Base-by-base conservation (phyloP, 305 asterid genomes). In the Withania somnifera region DNA sequence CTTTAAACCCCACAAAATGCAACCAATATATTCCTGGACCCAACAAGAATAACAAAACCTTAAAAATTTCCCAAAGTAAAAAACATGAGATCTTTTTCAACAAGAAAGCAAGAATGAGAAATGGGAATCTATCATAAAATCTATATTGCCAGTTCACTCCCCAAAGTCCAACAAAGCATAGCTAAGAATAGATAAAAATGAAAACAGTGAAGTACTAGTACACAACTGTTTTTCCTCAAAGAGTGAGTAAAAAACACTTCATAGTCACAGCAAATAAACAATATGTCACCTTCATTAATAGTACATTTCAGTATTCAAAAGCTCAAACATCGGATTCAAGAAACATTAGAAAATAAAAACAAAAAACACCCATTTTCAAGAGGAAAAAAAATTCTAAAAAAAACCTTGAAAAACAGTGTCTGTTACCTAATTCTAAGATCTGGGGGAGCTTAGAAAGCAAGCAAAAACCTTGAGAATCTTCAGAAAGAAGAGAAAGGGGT, bases 391-490 rank as follows among this genome's bases (percentile, higher is more conserved):
- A 36, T 3, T 3, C 6, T 4, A 80, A 28, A 77, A 20, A 45
- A 34, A 56, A 50, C 40, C 26, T 57, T 82, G 58, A 61, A 36
- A 42, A 66, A 13, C 20, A n/a, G n/a, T 42, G 50, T 36, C 22
- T 28, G 57, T 82, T 86, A 91, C 93, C 98, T 88, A 91, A 89
- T 86, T 87, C 79, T 88, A 92, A 79, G 97, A 91, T 93, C 97
- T 92, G 91, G 86, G 93, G 86, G 84, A 86, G 87, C 93, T 91
- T 87, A 82, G 90, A 85, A 86, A 89, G 89, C 89, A 90, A 83
- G 61, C 54, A 66, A 51, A 60, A 82, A 64, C 63, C 34, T 38
- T 71, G 58, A 78, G 86, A 89, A 87, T 88, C 92, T 90, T 89
- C 80, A 81, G 78, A 81, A 87, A 82, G 87, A 90, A 86, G 94